Evolutionary conservation across 208 protist genomes (phyloP), one percentile per base, ranked within the genome.

Genomic region (Angomonas ambiguus): DNA sequence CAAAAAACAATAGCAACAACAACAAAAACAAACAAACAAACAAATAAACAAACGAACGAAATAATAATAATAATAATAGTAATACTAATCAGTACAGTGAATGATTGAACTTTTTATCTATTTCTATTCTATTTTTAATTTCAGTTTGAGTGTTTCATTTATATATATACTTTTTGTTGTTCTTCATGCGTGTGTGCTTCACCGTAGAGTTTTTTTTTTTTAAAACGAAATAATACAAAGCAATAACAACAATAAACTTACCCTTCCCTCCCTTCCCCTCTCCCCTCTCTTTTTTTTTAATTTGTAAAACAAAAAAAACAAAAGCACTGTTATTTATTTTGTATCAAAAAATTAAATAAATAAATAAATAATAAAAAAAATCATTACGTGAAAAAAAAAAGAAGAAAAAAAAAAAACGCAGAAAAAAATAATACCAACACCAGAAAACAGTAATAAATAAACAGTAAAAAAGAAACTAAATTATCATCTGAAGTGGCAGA

Each of bases 91-190:
- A 16, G 27, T 30, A 8, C n/a, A 16, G 18, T 56, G 6, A 24
- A 8, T 56, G 27, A 16, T 56, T 20, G 18, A 30, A 41, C 72
- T 60, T 20, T 62, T 62, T 67, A 61, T 72, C 66, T 65, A 69
- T 72, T 64, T 59, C 56, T 63, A 25, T 32, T 24, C 24, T 28
- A 45, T 58, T 31, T 58, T n/a, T 28, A 38, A 31, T 8, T 56
- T 31, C n/a, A n/a, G n/a, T n/a, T n/a, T n/a, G n/a, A n/a, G n/a
- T n/a, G n/a, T n/a, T n/a, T n/a, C n/a, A n/a, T n/a, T 78, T n/a
- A 42, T 58, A 10, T n/a, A 53, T 58, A 41, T 51, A 24, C 25
- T 13, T 66, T 55, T 56, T 58, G 32, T 4, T 55, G 2, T 38
- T 42, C 28, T 57, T 30, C 33, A 61, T 55, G 25, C 62, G 62